Evolutionary conservation across 2,329 filamentous ascomycete genomes (phyloP), one percentile per base, ranked within the genome.

Genomic region (Xylaria sp.): DNA sequence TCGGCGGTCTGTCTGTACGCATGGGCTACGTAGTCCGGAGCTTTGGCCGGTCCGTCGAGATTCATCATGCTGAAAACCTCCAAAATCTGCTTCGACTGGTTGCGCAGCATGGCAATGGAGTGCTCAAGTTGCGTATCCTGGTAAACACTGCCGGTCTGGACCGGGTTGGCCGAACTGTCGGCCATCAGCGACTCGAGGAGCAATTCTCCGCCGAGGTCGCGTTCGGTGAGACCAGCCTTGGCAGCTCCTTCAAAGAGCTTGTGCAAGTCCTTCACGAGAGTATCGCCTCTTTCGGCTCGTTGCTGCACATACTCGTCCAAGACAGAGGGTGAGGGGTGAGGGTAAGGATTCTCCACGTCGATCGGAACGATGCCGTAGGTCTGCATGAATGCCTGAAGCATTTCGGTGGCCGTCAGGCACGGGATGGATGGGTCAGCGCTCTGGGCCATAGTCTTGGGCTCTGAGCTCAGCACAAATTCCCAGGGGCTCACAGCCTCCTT

Each of bases 41-140:
- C 63, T 0, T 58, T 52, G 10, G 57, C 53, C 3, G 57, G 47
- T 1, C 59, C 66, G 18, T 57, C 60, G 23, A 67, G 55, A 7
- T 63, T 63, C 4, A 71, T 60, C 6, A 62, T 42, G n/a, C 48
- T 51, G 19, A 70, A 69, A n/a, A 64, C 54, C 2, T 61, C 57
- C 46, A 62, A 54, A 13, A 70, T 62, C 37, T 68, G 65, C 30
- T 63, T 59, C 46, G 59, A 59, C 52, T 73, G 68, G 1, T 61
- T 59, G 34, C 62, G 63, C 4, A 72, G 64, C 3, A 68, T 61
- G 4, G 61, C 60, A 16, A 73, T 66, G 1, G 69, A 71, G 6
- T 69, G 66, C 46, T 73, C 70, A 4, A 72, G 57, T 59, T 71
- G 65, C 1, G 61, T 61, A 49, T 73, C 71, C 18, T 65, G 64